These are phyloP conservation scores for Neurospora sp. DNA, from an alignment of 495 filamentous ascomycete species.

Conservation along the genomic window DNA sequence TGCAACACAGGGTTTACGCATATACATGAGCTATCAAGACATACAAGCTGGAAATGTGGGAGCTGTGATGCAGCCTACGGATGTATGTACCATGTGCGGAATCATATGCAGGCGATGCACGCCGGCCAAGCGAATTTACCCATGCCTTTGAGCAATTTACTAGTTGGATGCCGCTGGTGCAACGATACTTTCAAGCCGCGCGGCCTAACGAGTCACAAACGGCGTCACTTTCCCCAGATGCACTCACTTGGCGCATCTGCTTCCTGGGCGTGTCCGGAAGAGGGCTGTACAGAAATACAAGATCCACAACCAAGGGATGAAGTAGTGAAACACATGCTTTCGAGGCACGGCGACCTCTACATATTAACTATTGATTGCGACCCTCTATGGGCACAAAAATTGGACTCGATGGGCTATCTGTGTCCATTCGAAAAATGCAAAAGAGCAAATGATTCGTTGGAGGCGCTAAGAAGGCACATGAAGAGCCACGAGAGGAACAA, in stretches of 20 bases:
- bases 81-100: not conserved
- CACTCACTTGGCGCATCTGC: too few species aligned
- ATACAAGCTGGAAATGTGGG: not conserved
- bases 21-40: rapidly evolving
- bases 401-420: not conserved
- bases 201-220: too few species aligned
- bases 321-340: not conserved
- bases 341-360: not conserved
- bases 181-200: too few species aligned
- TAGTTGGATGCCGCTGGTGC: not conserved
- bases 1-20: not conserved
- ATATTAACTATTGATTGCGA: not conserved
- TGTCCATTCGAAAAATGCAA: rapidly evolving
- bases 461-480: not conserved
- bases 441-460: not conserved
- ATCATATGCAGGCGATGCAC: not conserved
- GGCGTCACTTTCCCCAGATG: too few species aligned
- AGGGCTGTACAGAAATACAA: not conserved
- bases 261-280: not conserved
- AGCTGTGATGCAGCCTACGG: not conserved
- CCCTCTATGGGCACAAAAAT: not conserved
- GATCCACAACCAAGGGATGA: not conserved
- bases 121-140: not conserved
- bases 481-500: not conserved
- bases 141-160: not conserved